Evolutionary conservation across 140 eudicot genomes (phyloP).

Genomic region (Stevia rebaudiana): DNA sequence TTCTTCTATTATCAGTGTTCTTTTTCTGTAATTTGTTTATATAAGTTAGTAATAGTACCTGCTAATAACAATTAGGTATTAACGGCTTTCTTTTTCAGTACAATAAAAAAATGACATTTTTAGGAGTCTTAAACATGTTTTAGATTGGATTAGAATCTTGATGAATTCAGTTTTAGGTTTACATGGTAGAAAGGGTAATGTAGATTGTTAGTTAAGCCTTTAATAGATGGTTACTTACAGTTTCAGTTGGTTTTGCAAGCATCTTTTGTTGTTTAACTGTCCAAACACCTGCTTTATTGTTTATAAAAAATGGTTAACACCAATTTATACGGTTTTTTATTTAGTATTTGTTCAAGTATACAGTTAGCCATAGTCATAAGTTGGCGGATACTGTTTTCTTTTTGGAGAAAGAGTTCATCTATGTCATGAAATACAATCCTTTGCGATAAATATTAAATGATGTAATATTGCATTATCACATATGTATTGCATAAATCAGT

Average conservation of each 20-base stretch:
- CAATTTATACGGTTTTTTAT: not conserved
- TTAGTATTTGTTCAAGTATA: not conserved
- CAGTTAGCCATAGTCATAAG: not conserved
- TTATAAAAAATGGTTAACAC: not conserved
- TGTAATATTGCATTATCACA: too few species aligned
- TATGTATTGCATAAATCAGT: not conserved
- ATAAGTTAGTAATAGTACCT: not conserved
- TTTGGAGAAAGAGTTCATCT: not conserved
- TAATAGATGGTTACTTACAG: not conserved
- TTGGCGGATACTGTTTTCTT: not conserved
- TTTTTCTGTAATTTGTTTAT: constrained; percentile 4
- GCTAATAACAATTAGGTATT: not conserved
- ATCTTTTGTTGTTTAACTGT: not conserved
- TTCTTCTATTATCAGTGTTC: not conserved
- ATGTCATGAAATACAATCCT: not conserved
- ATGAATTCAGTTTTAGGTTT: not conserved
- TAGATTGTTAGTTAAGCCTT: not conserved
- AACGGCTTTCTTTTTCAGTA: not conserved
- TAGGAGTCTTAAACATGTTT: not conserved
- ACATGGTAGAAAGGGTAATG: not conserved
- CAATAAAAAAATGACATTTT: not conserved
- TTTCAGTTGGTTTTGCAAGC: not conserved
- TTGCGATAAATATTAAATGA: too few species aligned
- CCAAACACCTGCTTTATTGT: not conserved
- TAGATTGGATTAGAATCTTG: not conserved